Evolutionary conservation across 2,329 filamentous ascomycete species (phyloP).

Genomic region (Nakataea oryzae): DNA sequence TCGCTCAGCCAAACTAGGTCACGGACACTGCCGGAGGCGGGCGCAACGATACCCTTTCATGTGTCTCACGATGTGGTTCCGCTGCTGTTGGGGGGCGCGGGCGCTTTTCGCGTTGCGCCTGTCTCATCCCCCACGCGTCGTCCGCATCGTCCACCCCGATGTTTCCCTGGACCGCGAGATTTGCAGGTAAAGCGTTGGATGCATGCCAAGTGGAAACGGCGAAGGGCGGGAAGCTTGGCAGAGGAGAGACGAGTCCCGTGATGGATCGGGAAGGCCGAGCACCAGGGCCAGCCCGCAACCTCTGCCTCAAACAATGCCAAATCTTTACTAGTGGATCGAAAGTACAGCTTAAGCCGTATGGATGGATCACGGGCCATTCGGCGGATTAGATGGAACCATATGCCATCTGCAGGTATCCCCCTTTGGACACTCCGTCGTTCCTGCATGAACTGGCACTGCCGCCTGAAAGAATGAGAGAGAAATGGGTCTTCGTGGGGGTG

Average conservation of each 20-base stretch:
- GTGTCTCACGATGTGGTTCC: no score
- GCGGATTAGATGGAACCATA: not conserved
- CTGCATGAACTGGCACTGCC: not conserved
- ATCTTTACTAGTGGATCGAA: not conserved
- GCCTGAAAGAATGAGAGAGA: not conserved
- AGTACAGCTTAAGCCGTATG: not conserved
- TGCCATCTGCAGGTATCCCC: not conserved
- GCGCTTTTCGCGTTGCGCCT: no score
- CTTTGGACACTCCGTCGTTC: not conserved
- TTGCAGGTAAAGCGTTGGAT: not conserved
- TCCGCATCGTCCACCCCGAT: not conserved
- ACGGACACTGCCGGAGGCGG: not conserved
- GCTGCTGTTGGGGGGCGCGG: not conserved
- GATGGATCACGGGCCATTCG: not conserved
- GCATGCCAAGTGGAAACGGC: not conserved
- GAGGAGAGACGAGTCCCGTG: not conserved
- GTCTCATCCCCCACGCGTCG: not conserved
- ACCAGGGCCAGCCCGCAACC: no score
- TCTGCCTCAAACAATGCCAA: not conserved
- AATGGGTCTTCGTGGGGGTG: no score
- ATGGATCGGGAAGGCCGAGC: not conserved
- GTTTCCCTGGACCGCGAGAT: not conserved
- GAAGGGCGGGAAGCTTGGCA: not conserved
- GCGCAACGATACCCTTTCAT: no score
- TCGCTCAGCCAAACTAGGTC: no score